These are phyloP conservation scores for Ramalina intermedia DNA, from an alignment of 495 filamentous ascomycete genomes.

Conservation along the genomic window DNA sequence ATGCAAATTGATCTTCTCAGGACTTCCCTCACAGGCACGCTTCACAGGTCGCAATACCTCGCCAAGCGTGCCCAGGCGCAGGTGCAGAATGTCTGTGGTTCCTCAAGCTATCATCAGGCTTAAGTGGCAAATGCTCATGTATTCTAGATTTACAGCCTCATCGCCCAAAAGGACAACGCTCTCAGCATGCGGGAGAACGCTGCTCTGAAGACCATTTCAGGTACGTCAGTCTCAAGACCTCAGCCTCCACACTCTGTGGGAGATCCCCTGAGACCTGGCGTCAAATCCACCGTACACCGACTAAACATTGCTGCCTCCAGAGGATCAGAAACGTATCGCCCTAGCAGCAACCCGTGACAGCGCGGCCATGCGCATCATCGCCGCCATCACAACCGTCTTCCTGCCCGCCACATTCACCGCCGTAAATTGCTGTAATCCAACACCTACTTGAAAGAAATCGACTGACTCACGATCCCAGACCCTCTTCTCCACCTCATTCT, in stretches of 20 bases:
- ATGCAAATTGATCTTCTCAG: background rate
- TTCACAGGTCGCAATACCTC: background rate
- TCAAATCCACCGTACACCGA: too few relatives aligned
- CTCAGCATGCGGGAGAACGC: constrained; percentile 3
- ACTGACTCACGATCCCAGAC: constrained; percentile 3
- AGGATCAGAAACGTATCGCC: constrained; percentile 11
- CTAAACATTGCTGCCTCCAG: background rate
- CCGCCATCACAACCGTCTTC: constrained; percentile 21
- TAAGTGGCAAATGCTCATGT: background rate
- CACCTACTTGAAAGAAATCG: background rate
- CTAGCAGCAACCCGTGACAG: constrained; percentile 17
- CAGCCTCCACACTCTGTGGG: too few relatives aligned
- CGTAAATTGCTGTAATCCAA: background rate
- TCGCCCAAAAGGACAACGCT: constrained; percentile 1
- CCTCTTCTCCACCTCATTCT: constrained; percentile 6
- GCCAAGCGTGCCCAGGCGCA: constrained; percentile 2
- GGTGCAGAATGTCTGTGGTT: background rate
- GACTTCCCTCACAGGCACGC: background rate
- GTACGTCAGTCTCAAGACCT: too few relatives aligned
- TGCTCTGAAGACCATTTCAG: constrained; percentile 1
- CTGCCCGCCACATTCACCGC: constrained; percentile 22
- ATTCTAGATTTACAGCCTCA: background rate
- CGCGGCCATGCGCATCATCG: constrained; percentile 21
- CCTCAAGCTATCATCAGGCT: background rate
- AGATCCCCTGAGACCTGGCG: too few relatives aligned